Conservation (phyloP, 768 basidiomycete genomes). For the Butyriboletus loyo region DNA sequence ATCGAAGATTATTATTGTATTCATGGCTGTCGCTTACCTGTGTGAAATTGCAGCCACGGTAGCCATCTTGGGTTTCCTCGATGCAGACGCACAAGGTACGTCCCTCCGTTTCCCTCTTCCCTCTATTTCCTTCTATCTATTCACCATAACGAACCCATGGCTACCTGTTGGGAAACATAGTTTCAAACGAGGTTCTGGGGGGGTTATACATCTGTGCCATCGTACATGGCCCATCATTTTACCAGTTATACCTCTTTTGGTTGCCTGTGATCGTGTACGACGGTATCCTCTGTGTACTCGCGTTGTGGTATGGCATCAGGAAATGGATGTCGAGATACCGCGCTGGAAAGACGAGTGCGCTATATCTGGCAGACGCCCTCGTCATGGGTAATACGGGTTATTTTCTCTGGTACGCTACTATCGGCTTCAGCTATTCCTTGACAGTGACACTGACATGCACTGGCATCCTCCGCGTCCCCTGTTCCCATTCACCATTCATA, state of each 20-base stretch:
- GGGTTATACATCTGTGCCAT: background rate
- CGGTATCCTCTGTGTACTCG: background rate
- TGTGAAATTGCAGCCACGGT: background rate
- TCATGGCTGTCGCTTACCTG: constrained; percentile 6
- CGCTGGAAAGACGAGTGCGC: background rate
- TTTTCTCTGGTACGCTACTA: background rate
- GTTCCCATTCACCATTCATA: too few relatives aligned
- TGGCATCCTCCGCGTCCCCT: background rate
- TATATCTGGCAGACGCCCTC: background rate
- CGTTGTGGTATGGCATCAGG: background rate
- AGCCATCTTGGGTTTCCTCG: background rate
- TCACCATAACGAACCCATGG: background rate
- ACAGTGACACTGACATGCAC: background rate
- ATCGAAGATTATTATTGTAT: constrained; percentile 2
- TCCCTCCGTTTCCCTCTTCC: too few relatives aligned
- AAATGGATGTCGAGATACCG: background rate
- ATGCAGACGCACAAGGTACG: background rate
- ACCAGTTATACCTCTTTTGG: background rate
- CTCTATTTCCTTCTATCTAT: background rate
- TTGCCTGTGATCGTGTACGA: background rate
- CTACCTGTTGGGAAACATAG: background rate
- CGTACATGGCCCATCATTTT: background rate
- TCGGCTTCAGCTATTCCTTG: background rate
- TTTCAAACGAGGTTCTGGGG: background rate
- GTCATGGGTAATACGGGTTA: background rate